A percentile compares a stretch with the other conserved stretches of the same genome.
These are phyloP conservation scores for Kodamaea arcana DNA, from an alignment of 1,139 yeast genomes.

Conservation along the genomic window DNA sequence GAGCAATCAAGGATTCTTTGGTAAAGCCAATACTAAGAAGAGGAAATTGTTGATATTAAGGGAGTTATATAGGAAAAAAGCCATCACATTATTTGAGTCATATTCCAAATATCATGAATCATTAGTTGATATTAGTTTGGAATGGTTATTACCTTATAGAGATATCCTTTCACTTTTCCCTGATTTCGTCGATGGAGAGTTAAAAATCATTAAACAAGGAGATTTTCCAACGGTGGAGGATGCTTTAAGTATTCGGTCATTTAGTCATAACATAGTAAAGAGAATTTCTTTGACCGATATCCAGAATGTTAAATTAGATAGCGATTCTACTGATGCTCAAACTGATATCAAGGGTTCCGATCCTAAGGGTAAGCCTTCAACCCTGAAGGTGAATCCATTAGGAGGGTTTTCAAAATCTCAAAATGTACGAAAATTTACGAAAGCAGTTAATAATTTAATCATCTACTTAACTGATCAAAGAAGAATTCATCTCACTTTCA, in stretches of 20 bases:
- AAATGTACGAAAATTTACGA: slow-evolving; percentile 26
- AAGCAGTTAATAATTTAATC: slow-evolving; percentile 50
- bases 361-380: not conserved
- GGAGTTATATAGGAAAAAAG: slow-evolving; percentile 31
- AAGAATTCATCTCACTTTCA: slow-evolving; percentile 41
- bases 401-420: slow-evolving; percentile 16
- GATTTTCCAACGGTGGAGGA: slow-evolving; percentile 11
- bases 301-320: slow-evolving; percentile 15
- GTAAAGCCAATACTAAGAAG: slow-evolving; percentile 17
- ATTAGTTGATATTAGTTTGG: slow-evolving; percentile 39
- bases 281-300: slow-evolving; percentile 24
- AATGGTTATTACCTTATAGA: slow-evolving; percentile 37
- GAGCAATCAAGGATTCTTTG: slow-evolving; percentile 23
- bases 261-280: slow-evolving; percentile 14
- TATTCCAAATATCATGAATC: slow-evolving; percentile 39
- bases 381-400: slow-evolving; percentile 3
- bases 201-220: slow-evolving; percentile 8
- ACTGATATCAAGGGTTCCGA: slow-evolving; percentile 20
- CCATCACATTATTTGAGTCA: slow-evolving; percentile 29
- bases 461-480: slow-evolving; percentile 56
- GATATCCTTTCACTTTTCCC: slow-evolving; percentile 39
- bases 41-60: slow-evolving; percentile 30
- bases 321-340: slow-evolving; percentile 25
- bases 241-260: slow-evolving; percentile 12
- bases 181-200: slow-evolving; percentile 32